Base-by-base conservation (phyloP, 1,284 basidiomycete species). In the Cryptococcus amylolentus region DNA sequence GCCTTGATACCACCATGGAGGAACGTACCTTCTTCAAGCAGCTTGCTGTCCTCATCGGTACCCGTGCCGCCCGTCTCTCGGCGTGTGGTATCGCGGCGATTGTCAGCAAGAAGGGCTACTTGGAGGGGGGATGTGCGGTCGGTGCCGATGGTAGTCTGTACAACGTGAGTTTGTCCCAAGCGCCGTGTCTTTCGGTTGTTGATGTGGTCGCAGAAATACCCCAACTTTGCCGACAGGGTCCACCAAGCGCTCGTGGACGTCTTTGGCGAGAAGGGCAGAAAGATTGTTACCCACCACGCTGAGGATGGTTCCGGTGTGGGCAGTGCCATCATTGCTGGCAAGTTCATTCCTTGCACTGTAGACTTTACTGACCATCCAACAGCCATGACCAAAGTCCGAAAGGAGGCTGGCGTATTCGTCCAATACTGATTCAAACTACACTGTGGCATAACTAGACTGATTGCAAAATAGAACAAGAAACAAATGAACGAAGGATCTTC, bases 301-400 rank as follows among this genome's bases (percentile, higher is more conserved):
- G 93, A 97, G 74, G 93, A 96, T 70, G 93, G 93, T 52, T 91
- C 88, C 61, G 93, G 93, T 65, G 92, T 96, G 41, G 93, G 93
- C n/a, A 90, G 88, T 64, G 92, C 91, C 4, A 93, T 97, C 72
- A 95, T 97, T 65, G 93, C 91, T 38, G 89, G 89, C 88, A 59
- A 64, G 86, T 55, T 7, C 26, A 10, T 9, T 27, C 20, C 3
- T 46, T 16, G 18, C 27, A 20, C 26, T 42, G 31, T 35, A 35
- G 7, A 35, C 31, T 10, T 35, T 6, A 35, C 31, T 35, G 6
- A 35, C 10, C 10, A 10, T 35, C 10, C 10, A 6, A 35, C 45
- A 82, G 85, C 84, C 27, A 86, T 86, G 84, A 86, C 84, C 46
- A 84, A 84, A 72, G 74, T 76, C 60, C 79, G 84, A 58, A 82